Percentiles rank a stretch among this genome's conserved stretches.
Conservation (phyloP, 2,329 filamentous ascomycete genomes). For the Diaporthe citrichinensis region DNA sequence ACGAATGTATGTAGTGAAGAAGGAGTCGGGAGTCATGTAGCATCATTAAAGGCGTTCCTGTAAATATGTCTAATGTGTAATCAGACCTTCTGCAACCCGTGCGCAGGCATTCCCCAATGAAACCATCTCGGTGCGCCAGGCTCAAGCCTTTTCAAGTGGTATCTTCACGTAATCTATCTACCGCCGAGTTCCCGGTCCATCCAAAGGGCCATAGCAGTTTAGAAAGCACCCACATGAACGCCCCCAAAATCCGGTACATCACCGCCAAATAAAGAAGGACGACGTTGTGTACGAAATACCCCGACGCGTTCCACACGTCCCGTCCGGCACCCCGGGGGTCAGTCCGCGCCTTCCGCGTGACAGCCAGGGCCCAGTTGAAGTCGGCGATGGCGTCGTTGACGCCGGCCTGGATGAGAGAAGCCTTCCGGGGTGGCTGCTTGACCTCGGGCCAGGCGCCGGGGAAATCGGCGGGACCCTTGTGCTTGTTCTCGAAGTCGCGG, state of each 20-base stretch:
- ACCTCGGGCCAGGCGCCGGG: conserved; percentile 48
- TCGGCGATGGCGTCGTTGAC: conserved; percentile 41
- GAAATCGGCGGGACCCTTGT: conserved; percentile 47
- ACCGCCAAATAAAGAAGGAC: conserved; percentile 31
- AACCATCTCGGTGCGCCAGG: background rate
- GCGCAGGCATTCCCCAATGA: background rate
- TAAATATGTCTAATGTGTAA: conserved; percentile 24
- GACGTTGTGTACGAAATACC: conserved; percentile 30
- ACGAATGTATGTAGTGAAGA: background rate
- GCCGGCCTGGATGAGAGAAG: conserved; percentile 46
- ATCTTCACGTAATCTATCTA: background rate
- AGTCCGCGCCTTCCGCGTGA: conserved; percentile 24
- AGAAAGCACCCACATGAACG: conserved; percentile 19
- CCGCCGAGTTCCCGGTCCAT: background rate
- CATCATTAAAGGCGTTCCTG: background rate
- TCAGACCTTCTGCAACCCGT: background rate
- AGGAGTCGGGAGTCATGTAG: background rate
- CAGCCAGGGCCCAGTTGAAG: conserved; percentile 40
- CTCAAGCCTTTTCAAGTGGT: background rate
- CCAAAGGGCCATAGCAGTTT: conserved; percentile 10
- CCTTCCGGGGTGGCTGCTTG: conserved; percentile 46
- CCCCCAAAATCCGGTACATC: conserved; percentile 17
- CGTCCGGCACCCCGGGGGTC: conserved; percentile 29
- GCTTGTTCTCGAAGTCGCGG: conserved; percentile 46
- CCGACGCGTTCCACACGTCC: conserved; percentile 32